A percentile compares a stretch with the other conserved stretches of the same genome.
Conservation (phyloP, 306 rosid species). For the Gastrolobium bilobum region DNA sequence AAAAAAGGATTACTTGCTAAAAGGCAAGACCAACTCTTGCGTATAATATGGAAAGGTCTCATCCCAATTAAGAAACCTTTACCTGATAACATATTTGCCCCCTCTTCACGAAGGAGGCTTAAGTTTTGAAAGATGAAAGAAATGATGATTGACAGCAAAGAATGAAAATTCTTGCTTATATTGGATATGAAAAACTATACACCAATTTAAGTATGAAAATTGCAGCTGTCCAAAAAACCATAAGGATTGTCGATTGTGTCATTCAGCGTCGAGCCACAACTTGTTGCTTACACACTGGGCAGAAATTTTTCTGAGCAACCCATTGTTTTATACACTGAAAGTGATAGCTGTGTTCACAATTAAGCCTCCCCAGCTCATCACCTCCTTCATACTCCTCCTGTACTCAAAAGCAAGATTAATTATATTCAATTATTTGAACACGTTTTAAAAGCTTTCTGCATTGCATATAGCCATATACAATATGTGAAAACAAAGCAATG, state of each 20-base stretch:
- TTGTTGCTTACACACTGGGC: slow-evolving; percentile 90
- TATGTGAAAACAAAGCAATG: not conserved
- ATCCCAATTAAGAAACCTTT: slow-evolving; percentile 5
- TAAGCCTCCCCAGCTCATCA: slow-evolving; percentile 86
- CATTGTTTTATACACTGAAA: slow-evolving; percentile 80
- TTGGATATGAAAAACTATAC: slow-evolving; percentile 69
- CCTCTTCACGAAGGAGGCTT: slow-evolving; percentile 32
- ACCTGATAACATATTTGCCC: slow-evolving; percentile 36
- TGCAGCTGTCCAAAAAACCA: slow-evolving; percentile 37
- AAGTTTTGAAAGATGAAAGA: slow-evolving; percentile 50
- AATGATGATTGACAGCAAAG: slow-evolving; percentile 61
- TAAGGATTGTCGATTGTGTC: slow-evolving; percentile 1
- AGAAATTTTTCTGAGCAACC: slow-evolving; percentile 83
- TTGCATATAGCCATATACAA: not conserved
- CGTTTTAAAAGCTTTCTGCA: not conserved
- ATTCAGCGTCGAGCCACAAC: slow-evolving; percentile 62
- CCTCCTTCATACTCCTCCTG: slow-evolving; percentile 90
- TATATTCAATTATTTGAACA: not conserved
- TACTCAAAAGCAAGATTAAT: slow-evolving; percentile 34
- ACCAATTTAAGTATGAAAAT: slow-evolving; percentile 52
- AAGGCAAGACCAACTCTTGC: slow-evolving; percentile 22
- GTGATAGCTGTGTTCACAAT: slow-evolving; percentile 85
- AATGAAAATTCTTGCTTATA: slow-evolving; percentile 60
- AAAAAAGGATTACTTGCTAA: not conserved
- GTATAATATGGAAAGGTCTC: slow-evolving; percentile 37